These are phyloP conservation scores for Wickerhamia fluorescens DNA, from an alignment of 805 yeast species.

Conservation along the genomic window DNA sequence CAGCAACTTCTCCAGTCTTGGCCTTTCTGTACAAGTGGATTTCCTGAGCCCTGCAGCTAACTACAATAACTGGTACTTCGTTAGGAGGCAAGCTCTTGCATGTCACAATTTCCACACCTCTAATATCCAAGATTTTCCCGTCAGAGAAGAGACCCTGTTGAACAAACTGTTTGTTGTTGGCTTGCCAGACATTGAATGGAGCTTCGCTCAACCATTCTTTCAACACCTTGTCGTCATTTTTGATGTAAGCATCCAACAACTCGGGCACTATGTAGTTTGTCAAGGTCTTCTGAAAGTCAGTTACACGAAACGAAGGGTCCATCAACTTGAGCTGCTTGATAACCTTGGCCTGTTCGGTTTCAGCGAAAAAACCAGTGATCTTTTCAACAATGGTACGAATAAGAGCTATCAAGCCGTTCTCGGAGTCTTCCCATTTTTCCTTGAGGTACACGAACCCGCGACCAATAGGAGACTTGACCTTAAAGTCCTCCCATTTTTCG, in stretches of 20 bases:
- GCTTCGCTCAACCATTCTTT: conserved; percentile 95
- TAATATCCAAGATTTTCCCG: conserved; percentile 83
- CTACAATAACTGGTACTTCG: conserved; percentile 86
- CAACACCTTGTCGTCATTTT: conserved; percentile 77
- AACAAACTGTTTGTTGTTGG: conserved; percentile 84
- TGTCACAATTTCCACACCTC: conserved; percentile 89
- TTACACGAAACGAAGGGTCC: conserved; percentile 83
- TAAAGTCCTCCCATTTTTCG: conserved; percentile 60
- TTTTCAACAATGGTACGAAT: conserved; percentile 76
- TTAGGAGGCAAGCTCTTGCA: conserved; percentile 86
- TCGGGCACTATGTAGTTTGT: conserved; percentile 94
- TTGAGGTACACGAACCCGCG: conserved; percentile 53
- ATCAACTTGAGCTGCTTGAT: conserved; percentile 74
- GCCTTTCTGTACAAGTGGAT: conserved; percentile 80
- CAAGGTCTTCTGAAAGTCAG: conserved; percentile 71
- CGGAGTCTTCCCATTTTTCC: conserved; percentile 85
- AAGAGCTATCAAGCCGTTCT: conserved; percentile 79
- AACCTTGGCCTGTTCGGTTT: conserved; percentile 95
- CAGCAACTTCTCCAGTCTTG: conserved; percentile 90
- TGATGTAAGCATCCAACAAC: conserved; percentile 87
- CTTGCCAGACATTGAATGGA: conserved; percentile 89
- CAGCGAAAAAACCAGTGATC: conserved; percentile 84
- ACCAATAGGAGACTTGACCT: conserved; percentile 64
- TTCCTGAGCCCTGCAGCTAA: conserved; percentile 95
- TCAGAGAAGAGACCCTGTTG: conserved; percentile 91